Base-by-base conservation (phyloP, 371 early-diverging fungal genomes). In the Mortierella sp. region DNA sequence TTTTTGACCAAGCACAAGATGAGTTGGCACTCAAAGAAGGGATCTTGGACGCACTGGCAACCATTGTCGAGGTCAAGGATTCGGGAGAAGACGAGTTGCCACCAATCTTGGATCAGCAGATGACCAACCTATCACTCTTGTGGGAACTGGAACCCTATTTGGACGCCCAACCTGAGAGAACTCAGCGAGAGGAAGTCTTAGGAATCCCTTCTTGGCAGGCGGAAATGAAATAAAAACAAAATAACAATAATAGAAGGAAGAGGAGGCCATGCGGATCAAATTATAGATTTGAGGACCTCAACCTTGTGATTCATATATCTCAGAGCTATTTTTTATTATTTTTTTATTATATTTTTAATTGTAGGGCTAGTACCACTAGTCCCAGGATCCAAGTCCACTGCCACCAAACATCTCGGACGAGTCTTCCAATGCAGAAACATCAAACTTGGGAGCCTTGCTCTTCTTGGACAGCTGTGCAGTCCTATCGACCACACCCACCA, bases 401-500 rank as follows among this genome's bases (percentile, higher is more conserved):
- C 68, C 66, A 12, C 72, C 79, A 66, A 77, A 69, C 46, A 72
- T 56, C 48, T 77, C 79, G 7, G 55, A n/a, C 14, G 66, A 52
- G 53, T 64, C 66, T 53, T 72, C 72, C 28, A 77, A 63, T 4
- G 79, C 72, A 23, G 79, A 29, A 15, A 77, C 65, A 15, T 77
- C 79, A 47, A 77, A 77, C 55, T 66, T 77, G 25, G 79, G 79
- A 51, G 64, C 65, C 63, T 72, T 77, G 63, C 72, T 77, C 79
- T 72, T 77, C 70, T 77, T 77, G 62, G 72, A 69, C 29, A 77
- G 57, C 51, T 77, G 79, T 7, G 72, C 72, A 15, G 79, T 72
- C 60, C 72, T 77, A 74, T 90, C 88, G 2, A 88, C 84, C 28
- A 90, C 85, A 16, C 83, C 87, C 9, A 90, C 81, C 4, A 90